These are phyloP conservation scores for Ogataea dorogensis DNA, from an alignment of 805 yeast species.

Conservation along the genomic window DNA sequence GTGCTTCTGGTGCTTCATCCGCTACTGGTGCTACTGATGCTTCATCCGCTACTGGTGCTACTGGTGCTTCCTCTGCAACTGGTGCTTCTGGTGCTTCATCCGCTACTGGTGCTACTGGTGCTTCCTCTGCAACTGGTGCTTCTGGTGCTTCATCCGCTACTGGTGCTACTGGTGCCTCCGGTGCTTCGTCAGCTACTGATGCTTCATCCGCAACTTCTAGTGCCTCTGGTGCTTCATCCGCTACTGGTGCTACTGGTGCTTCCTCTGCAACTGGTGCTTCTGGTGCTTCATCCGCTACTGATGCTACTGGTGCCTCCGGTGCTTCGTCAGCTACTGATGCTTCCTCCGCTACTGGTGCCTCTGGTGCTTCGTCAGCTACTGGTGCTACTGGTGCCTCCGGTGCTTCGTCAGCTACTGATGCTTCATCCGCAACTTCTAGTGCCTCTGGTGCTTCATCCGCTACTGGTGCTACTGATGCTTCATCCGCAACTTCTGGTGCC, in stretches of 20 bases:
- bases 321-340: background rate
- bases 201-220: background rate
- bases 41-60: background rate
- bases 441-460: constrained; percentile 1
- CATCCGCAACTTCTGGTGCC: constrained; percentile 1
- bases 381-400: background rate
- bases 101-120: background rate
- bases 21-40: too few species aligned
- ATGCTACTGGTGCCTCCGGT: background rate
- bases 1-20: background rate
- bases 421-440: constrained; percentile 1
- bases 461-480: background rate
- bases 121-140: background rate
- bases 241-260: background rate
- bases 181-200: background rate
- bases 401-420: background rate
- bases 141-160: background rate
- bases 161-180: background rate
- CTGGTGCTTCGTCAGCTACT: too few species aligned
- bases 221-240: background rate
- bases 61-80: background rate
- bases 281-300: background rate
- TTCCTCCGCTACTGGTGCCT: background rate
- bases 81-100: background rate
- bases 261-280: background rate